phyloP scores from a whole-genome alignment of 768 basidiomycete genomes.

The Trametes cinnabarina region DNA sequence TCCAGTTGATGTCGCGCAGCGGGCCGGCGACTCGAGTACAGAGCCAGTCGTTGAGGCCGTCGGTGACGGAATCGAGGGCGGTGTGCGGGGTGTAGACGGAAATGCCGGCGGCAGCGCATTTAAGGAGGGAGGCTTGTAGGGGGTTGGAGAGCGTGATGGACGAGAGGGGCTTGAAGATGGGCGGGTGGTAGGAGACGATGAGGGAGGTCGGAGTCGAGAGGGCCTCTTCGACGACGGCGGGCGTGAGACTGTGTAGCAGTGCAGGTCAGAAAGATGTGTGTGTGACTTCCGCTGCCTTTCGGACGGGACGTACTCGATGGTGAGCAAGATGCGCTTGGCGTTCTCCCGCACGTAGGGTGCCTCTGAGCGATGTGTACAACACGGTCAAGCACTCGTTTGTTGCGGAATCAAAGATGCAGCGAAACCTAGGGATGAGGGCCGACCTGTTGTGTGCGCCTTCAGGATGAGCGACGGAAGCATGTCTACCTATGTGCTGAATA shows the following conservation, averaged over 20 bases:
- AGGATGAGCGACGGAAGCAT: constrained; percentile 2
- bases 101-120: constrained; percentile 78
- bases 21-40: constrained; percentile 38
- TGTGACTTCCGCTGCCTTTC: neutral
- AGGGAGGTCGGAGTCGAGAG: constrained; percentile 57
- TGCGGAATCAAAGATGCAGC: constrained; percentile 14
- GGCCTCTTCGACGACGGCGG: constrained; percentile 69
- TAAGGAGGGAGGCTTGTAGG: constrained; percentile 76
- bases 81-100: constrained; percentile 89
- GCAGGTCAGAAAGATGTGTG: neutral
- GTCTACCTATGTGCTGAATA: neutral
- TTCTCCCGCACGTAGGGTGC: constrained; percentile 32
- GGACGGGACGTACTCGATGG: constrained; percentile 39
- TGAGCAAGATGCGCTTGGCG: constrained; percentile 37
- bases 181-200: constrained; percentile 83
- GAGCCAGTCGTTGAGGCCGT: constrained; percentile 91
- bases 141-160: constrained; percentile 77
- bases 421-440: constrained; percentile 34
- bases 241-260: constrained; percentile 54
- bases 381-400: neutral
- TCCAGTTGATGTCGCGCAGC: constrained; percentile 35
- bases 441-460: constrained; percentile 21
- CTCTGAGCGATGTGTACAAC: constrained; percentile 27
- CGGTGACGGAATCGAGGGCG: constrained; percentile 78
- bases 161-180: constrained; percentile 73